Evolutionary conservation across 164 flowering plant species (phyloP).

Genomic region (Liriodendron chinense): DNA sequence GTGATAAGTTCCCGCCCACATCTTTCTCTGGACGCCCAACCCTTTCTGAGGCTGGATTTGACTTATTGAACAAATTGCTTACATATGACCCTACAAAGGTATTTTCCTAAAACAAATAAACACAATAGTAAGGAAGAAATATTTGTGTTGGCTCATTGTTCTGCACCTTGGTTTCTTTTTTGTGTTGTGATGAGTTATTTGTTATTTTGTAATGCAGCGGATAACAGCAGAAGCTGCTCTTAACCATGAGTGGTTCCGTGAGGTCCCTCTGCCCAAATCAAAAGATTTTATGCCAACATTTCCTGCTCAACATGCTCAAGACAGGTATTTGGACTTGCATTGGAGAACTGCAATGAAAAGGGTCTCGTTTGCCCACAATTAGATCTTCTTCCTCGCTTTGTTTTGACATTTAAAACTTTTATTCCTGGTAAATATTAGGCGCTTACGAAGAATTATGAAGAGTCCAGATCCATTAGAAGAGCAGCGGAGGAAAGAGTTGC

Average conservation of each 20-base stretch:
- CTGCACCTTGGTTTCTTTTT: not conserved
- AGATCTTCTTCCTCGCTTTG: not conserved
- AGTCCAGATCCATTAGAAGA: conserved; percentile 93
- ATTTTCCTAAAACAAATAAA: not conserved
- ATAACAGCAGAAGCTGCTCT: conserved; percentile 43
- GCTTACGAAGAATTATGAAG: conserved; percentile 64
- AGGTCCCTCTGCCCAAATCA: too few species aligned
- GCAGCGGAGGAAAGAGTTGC: conserved; percentile 75
- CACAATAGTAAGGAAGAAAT: not conserved
- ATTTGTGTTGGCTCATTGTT: not conserved
- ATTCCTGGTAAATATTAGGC: conserved; percentile 38
- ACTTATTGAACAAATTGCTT: conserved; percentile 74
- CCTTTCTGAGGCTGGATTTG: conserved; percentile 96
- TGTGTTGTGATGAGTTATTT: not conserved
- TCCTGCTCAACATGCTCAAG: too few species aligned
- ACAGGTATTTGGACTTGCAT: too few species aligned
- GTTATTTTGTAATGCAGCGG: conserved; percentile 36
- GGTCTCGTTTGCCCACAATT: not conserved
- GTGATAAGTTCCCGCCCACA: conserved; percentile 71
- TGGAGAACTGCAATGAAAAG: not conserved
- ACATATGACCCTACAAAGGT: conserved; percentile 93
- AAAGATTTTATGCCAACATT: too few species aligned
- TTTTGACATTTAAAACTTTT: not conserved
- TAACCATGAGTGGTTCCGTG: too few species aligned
- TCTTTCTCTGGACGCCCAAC: conserved; percentile 88